Evolutionary conservation across 768 basidiomycete genomes (phyloP), one percentile per base, ranked within the genome.

Genomic region (Leccinum subgranulosum): DNA sequence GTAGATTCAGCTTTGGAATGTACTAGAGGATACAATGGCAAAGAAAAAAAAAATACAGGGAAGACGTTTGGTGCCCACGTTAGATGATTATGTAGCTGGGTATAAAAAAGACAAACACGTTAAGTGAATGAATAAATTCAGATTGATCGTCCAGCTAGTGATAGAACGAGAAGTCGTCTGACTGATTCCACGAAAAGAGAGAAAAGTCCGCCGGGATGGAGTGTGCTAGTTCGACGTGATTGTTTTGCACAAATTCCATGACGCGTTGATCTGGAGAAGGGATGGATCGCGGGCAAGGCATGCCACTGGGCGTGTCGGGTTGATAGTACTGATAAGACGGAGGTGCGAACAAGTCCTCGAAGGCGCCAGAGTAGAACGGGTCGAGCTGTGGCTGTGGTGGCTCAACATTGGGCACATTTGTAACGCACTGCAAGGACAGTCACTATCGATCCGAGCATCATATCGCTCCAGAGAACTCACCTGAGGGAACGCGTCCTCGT

Each of bases 91-190:
- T 33, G 31, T 33, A 64, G 57, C 48, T 59, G 58, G 51, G 55
- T 66, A 31, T 55, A 33, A 11, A 45, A 46, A 39, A 31, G 51
- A 33, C 34, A 39, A 39, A 39, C 36, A 8, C n/a, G 47, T 60
- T 65, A 62, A 68, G 21, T 70, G 64, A 68, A 55, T 50, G 29
- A 64, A 68, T 72, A 72, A 72, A 28, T 70, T 62, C 70, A 57
- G 19, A 12, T 23, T 14, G 36, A 19, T 14, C 7, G 61, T 64
- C 49, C 49, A 33, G 33, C 45, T 61, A 68, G 55, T 57, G 25
- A 53, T 65, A 64, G 49, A 58, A 71, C n/a, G 60, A 51, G 29
- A 63, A 68, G 51, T 46, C 53, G 55, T 66, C 56, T 25, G 67
- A 59, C 41, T 56, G 60, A 51, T 59, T 51, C 71, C 70, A 72